A percentile compares a stretch with the other conserved stretches of the same genome.
Evolutionary conservation across 139 green algal genomes (phyloP).

Genomic region (Protoeuglena noctilucae): DNA sequence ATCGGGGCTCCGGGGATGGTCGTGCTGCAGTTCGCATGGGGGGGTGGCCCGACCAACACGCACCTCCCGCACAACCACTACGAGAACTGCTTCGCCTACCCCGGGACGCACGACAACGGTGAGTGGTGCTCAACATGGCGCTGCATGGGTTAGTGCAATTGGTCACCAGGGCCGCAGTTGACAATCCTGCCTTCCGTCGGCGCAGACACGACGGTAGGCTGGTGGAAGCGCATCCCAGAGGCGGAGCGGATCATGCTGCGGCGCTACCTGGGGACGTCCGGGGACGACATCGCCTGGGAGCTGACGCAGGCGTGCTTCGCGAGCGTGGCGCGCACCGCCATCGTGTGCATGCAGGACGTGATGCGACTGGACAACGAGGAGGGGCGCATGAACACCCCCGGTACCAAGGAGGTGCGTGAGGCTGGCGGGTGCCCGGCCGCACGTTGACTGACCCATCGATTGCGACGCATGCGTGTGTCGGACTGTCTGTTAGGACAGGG

Average conservation of each 20-base stretch:
- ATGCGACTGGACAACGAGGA: slow-evolving; percentile 76
- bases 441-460: too few relatives aligned
- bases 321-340: slow-evolving; percentile 44
- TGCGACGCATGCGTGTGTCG: too few relatives aligned
- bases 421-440: too few relatives aligned
- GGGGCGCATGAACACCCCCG: slow-evolving; percentile 85
- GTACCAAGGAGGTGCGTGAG: slow-evolving; percentile 51
- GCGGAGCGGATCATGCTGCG: slow-evolving; percentile 13
- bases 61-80: slow-evolving; percentile 95
- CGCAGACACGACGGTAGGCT: slow-evolving; percentile 76
- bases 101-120: slow-evolving; percentile 97
- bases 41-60: slow-evolving; percentile 63
- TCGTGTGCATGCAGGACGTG: slow-evolving; percentile 78
- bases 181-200: too few relatives aligned
- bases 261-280: slow-evolving; percentile 42
- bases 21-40: slow-evolving; percentile 96
- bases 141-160: too few relatives aligned
- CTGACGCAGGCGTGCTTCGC: slow-evolving; percentile 57
- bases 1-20: slow-evolving; percentile 92
- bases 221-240: slow-evolving; percentile 40
- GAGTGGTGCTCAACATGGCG: too few relatives aligned
- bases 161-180: too few relatives aligned
- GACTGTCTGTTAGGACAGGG: too few relatives aligned
- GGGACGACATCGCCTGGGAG: slow-evolving; percentile 56
- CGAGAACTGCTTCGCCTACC: slow-evolving; percentile 81